Base-by-base conservation (phyloP, 306 rosid genomes). In the Alnus glutinosa region DNA sequence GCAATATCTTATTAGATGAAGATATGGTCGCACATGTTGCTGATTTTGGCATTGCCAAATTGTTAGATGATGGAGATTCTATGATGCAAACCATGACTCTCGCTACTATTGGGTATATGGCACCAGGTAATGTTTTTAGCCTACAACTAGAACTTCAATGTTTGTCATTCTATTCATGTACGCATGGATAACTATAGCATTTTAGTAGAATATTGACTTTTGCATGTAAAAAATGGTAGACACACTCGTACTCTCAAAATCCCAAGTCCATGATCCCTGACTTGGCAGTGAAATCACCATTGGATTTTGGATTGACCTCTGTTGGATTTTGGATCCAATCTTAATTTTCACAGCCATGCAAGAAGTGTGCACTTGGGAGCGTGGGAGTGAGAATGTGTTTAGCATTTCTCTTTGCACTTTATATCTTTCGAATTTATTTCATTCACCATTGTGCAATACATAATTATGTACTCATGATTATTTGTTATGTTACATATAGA, bases 31-130 rank as follows among this genome's bases (percentile, higher is more conserved):
- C 85, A 6, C 85, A 82, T 67, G 74, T 77, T 9, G 51, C 66
- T 44, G 85, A 82, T 77, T 82, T 82, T 57, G 82, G 85, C 11
- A 82, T 82, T 47, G 73, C 85, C 16, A 82, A 73, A 16, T 75
- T 82, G 28, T 55, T 82, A 58, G 72, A 74, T 63, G 39, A 82
- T 14, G 85, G 76, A 2, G 71, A 82, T 1, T 77, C 76, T 66
- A 46, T 52, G 67, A 67, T 36, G 15, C 66, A 28, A 54, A 77
- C 85, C 2, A 15, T n/a, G 62, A 82, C 82, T 3, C 23, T 82
- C 8, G 79, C 79, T 18, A 82, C 85, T 1, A 39, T 77, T 42
- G 85, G 82, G 19, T 77, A 77, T 8, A 34, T 66, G 78, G 85
- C 79, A 77, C 85, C 79, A 75, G 84, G 84, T 81, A 9, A 36